Evolutionary conservation across 495 filamentous ascomycete genomes (phyloP), one percentile per base, ranked within the genome.

Genomic region (Chaetomidium leptoderma): DNA sequence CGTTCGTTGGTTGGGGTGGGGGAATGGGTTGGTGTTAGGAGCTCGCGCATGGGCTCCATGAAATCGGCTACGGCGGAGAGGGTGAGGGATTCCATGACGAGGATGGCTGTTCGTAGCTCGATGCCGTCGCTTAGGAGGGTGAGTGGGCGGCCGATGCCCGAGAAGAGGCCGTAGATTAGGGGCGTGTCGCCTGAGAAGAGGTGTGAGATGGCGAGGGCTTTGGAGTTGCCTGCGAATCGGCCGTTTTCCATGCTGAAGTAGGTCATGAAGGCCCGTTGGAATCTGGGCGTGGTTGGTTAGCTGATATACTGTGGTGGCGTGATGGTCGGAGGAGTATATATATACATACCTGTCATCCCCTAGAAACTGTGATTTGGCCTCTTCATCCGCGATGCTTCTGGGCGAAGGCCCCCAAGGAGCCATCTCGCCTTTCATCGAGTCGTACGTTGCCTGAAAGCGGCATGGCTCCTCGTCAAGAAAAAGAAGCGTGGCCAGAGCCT

Each of bases 211-310:
- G 62, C 61, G 7, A 69, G 64, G 8, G 57, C 55, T 19, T 57
- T 63, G 44, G 61, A 44, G 48, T 63, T 67, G 10, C 63, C 61
- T 2, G 16, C 30, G 17, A 66, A 53, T 24, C 36, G 55, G 57
- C 47, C 50, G 53, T 60, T 64, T n/a, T 63, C 59, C 61, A 71
- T 67, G 58, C 64, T 67, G 56, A 69, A 69, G 57, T 66, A 71
- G 9, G 65, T 63, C 66, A 69, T 67, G 37, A 65, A 71, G 0
- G 69, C 64, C 27, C 63, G 57, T 36, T 69, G 68, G 39, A 67
- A 71, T 17, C 68, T 70, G n/a, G 8, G 3, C 7, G 23, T 0
- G 6, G 26, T 57, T 0, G 6, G 26, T 57, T 4, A 35, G 47
- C 6, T 6, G 33, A 23, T 5, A 17, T 35, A 13, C 8, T 13